phyloP scores from a whole-genome alignment of 495 filamentous ascomycete species.

The Tuber magnatum region DNA sequence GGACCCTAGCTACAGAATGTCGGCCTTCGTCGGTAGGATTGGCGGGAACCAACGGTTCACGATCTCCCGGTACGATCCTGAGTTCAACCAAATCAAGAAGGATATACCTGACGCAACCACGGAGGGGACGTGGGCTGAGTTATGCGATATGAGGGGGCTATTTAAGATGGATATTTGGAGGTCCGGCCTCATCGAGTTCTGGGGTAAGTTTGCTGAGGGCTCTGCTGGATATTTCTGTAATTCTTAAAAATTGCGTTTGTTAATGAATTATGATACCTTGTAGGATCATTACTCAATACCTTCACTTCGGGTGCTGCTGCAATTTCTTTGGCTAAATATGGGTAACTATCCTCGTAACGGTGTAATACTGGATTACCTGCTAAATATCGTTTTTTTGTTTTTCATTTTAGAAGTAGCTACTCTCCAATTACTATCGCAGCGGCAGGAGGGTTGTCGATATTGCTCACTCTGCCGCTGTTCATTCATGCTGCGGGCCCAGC shows the following conservation, averaged over 20 bases:
- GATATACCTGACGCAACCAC: slow-evolving; percentile 47
- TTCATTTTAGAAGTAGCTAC: neutral
- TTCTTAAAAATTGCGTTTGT: neutral
- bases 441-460: slow-evolving; percentile 1
- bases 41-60: slow-evolving; percentile 49
- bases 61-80: slow-evolving; percentile 43
- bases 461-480: slow-evolving; percentile 8
- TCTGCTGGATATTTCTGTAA: neutral
- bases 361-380: neutral
- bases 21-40: slow-evolving; percentile 47
- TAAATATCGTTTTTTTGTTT: neutral
- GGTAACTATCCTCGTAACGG: neutral
- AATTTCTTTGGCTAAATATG: slow-evolving; percentile 12
- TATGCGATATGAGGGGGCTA: slow-evolving; percentile 44
- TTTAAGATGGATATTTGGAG: slow-evolving; percentile 46
- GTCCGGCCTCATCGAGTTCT: slow-evolving; percentile 45
- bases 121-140: slow-evolving; percentile 43
- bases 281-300: slow-evolving; percentile 6
- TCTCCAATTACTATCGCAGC: slow-evolving; percentile 8
- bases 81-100: slow-evolving; percentile 42
- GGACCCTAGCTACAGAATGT: neutral
- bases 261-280: neutral
- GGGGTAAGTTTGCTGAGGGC: slow-evolving; percentile 17
- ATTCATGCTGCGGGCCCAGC: slow-evolving; percentile 19
- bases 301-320: slow-evolving; percentile 10